A percentile compares a stretch with the other conserved stretches of the same genome.
Conservation (phyloP, 306 rosid species). For the Prunus padus region DNA sequence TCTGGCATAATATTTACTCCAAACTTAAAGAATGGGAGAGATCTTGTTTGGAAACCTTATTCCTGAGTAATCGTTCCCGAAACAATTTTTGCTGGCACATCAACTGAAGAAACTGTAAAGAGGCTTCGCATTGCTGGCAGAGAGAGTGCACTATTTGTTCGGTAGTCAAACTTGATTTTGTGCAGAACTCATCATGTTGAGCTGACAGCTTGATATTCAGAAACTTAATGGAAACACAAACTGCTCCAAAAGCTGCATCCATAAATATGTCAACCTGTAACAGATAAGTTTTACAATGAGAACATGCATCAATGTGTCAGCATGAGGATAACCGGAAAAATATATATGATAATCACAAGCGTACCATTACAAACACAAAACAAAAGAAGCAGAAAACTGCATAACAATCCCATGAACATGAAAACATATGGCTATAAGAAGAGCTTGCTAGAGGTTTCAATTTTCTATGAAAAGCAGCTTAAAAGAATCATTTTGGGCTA, state of each 20-base stretch:
- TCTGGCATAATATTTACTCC: constrained; percentile 13
- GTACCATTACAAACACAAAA: not conserved
- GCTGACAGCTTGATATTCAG: constrained; percentile 53
- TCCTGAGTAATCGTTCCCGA: constrained; percentile 78
- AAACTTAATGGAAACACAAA: constrained; percentile 59
- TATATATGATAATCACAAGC: not conserved
- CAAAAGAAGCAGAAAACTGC: constrained; percentile 4
- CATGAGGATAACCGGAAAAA: not conserved
- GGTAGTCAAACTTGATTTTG: constrained; percentile 42
- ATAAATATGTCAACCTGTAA: constrained; percentile 87
- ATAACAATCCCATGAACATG: constrained; percentile 24
- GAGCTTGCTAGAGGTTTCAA: constrained; percentile 11
- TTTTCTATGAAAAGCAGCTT: constrained; percentile 14
- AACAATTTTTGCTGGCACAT: constrained; percentile 81
- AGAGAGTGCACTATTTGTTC: constrained; percentile 66
- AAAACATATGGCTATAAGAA: constrained; percentile 14
- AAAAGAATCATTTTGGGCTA: constrained; percentile 10
- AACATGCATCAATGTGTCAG: constrained; percentile 16
- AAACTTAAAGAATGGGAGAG: constrained; percentile 20
- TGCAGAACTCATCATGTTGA: constrained; percentile 35
- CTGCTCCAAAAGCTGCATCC: constrained; percentile 93
- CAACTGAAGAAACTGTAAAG: constrained; percentile 85
- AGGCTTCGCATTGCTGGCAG: constrained; percentile 94
- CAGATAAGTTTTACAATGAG: constrained; percentile 38
- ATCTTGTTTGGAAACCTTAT: constrained; percentile 61